Conservation (phyloP, 2,329 filamentous ascomycete genomes). For the Aaosphaeria arxii region DNA sequence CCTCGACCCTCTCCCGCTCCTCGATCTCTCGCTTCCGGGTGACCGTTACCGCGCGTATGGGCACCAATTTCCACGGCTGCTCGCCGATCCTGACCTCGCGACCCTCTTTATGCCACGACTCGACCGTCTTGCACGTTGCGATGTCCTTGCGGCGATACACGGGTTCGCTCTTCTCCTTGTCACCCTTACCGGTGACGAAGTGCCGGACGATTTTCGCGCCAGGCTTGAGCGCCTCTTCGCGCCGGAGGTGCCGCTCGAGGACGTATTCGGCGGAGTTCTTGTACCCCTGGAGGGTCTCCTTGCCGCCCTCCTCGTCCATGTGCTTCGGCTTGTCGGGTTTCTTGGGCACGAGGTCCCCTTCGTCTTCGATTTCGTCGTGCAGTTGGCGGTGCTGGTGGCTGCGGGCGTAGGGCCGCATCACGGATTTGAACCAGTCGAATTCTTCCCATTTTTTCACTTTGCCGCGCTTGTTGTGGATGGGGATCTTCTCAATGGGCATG, state of each 20-base stretch:
- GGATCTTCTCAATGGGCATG: conserved; percentile 74
- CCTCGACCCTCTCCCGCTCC: conserved; percentile 73
- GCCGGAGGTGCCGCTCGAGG: conserved; percentile 79
- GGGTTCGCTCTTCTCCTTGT: conserved; percentile 70
- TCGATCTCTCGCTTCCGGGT: conserved; percentile 86
- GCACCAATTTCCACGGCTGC: conserved; percentile 78
- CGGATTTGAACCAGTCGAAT: conserved; percentile 83
- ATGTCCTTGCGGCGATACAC: conserved; percentile 80
- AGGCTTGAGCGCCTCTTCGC: conserved; percentile 82
- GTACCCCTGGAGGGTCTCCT: conserved; percentile 78
- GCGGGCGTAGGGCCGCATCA: conserved; percentile 70
- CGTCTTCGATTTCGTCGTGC: conserved; percentile 76
- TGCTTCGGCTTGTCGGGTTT: conserved; percentile 61
- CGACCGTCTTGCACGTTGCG: conserved; percentile 80
- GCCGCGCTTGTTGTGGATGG: conserved; percentile 72
- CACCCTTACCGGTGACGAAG: conserved; percentile 74
- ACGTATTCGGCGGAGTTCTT: conserved; percentile 84
- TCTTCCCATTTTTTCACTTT: conserved; percentile 74
- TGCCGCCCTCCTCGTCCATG: conserved; percentile 69
- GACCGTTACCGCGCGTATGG: conserved; percentile 85
- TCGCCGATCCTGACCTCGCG: conserved; percentile 69
- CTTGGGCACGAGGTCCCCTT: conserved; percentile 70
- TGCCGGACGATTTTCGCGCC: conserved; percentile 67
- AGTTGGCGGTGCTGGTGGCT: conserved; percentile 57
- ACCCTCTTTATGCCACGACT: conserved; percentile 98